Conservation (phyloP, 352 stramenopile genomes). For the Globisporangium emineosum region DNA sequence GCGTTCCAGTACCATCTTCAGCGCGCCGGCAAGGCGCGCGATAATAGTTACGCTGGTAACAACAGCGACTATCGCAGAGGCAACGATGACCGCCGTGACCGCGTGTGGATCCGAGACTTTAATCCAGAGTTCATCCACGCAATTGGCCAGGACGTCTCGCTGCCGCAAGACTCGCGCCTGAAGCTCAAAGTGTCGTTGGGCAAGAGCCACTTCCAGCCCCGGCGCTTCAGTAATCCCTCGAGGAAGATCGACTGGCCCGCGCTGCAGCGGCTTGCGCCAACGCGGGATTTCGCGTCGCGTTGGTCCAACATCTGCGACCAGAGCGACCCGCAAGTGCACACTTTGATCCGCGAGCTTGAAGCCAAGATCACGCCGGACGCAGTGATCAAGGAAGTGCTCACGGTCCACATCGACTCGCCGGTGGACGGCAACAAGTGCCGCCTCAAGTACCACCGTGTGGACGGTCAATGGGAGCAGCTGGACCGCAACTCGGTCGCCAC, state of each 20-base stretch:
- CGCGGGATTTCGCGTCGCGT: slow-evolving; percentile 14
- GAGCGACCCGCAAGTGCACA: neutral
- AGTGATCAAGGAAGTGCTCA: slow-evolving; percentile 2
- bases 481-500: slow-evolving; percentile 11
- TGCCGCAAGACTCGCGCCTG: neutral
- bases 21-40: neutral
- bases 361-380: neutral
- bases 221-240: neutral
- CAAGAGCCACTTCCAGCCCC: slow-evolving; percentile 2
- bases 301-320: slow-evolving; percentile 8
- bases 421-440: neutral
- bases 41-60: neutral
- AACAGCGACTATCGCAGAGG: neutral
- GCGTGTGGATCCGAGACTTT: neutral
- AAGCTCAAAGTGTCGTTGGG: slow-evolving; percentile 4
- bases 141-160: neutral
- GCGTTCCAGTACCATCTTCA: slow-evolving; percentile 4
- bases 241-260: neutral
- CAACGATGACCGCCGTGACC: neutral
- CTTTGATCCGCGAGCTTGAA: neutral
- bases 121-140: neutral
- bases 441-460: slow-evolving; percentile 39
- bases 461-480: slow-evolving; percentile 31
- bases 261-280: neutral
- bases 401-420: neutral